Evolutionary conservation across 352 stramenopile genomes (phyloP), one percentile per base, ranked within the genome.

Genomic region (Globisporangium splendens): DNA sequence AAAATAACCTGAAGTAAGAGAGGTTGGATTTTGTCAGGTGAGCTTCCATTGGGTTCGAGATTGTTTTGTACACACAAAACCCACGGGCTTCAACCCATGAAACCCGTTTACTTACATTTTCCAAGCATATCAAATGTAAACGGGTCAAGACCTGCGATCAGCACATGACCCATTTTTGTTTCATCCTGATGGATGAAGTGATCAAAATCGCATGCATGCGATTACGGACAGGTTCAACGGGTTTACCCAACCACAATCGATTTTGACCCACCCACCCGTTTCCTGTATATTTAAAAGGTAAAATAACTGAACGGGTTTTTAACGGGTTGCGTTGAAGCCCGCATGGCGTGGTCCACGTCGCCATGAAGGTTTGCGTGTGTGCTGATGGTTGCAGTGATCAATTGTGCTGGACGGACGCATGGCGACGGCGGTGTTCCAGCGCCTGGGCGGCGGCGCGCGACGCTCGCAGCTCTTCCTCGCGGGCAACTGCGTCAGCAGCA

Each of bases 381-480:
- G 24, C 24, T 31, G 24, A 5, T 31, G 24, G 15, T 22, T 28
- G 20, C 17, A 46, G n/a, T 46, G 31, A 46, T 14, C 13, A 24
- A 56, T 48, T 15, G n/a, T 15, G 13, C 50, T 18, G 24, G 17
- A 31, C 43, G 38, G 38, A 56, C 43, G 21, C 22, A 80, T 81
- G 72, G 72, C 72, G 41, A 72, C 68, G 12, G 69, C 69, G 46
- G 65, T 67, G 50, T 48, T 83, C 15, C 55, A 62, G 66, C 69
- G 66, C 53, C 72, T 77, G 44, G 59, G 67, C 15, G 62, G 67
- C 49, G 59, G 62, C 46, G 51, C 43, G 33, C 52, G 59, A 10
- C 51, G 59, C 44, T 42, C 59, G 44, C 59, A 60, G 44, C 52
- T 65, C 28, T 20, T 51, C 24, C 42, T 35, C 20, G 13, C 33